Conservation (phyloP, 768 basidiomycete species). For the Terana coerulea region DNA sequence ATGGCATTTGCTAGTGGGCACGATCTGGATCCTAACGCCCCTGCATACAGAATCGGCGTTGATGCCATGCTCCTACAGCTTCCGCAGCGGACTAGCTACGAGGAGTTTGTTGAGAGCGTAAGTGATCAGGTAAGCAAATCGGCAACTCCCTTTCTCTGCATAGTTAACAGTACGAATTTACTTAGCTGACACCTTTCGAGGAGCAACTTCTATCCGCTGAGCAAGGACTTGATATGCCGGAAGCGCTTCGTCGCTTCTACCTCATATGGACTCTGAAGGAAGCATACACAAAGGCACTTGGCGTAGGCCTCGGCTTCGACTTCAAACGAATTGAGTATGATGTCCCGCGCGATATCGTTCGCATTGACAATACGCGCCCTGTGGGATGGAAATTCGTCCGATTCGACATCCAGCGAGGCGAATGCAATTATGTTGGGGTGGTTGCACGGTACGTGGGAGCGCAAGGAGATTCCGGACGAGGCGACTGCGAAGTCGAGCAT, state of each 20-base stretch:
- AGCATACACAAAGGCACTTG: slow-evolving; percentile 87
- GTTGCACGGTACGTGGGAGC: slow-evolving; percentile 56
- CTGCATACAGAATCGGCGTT: slow-evolving; percentile 58
- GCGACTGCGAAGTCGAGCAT: slow-evolving; percentile 12
- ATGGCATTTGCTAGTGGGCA: slow-evolving; percentile 50
- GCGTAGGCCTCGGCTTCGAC: slow-evolving; percentile 64
- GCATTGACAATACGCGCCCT: slow-evolving; percentile 54
- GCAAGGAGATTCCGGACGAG: slow-evolving; percentile 1
- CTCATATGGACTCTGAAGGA: slow-evolving; percentile 92
- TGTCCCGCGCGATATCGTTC: slow-evolving; percentile 44
- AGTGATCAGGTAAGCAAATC: slow-evolving; percentile 53
- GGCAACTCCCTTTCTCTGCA: background rate
- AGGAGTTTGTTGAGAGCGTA: slow-evolving; percentile 59
- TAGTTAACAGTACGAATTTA: background rate
- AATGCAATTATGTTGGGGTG: slow-evolving; percentile 60
- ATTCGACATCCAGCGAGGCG: slow-evolving; percentile 39
- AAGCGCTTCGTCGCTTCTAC: slow-evolving; percentile 63
- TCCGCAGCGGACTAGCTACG: slow-evolving; percentile 53
- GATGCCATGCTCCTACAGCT: slow-evolving; percentile 79
- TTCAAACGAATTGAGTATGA: slow-evolving; percentile 75
- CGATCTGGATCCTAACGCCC: slow-evolving; percentile 43
- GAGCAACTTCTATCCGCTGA: slow-evolving; percentile 25
- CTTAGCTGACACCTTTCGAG: slow-evolving; percentile 40
- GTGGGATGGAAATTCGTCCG: slow-evolving; percentile 67
- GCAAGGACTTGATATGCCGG: slow-evolving; percentile 39